Evolutionary conservation across 164 flowering plant genomes (phyloP), one percentile per base, ranked within the genome.

Genomic region (Tetrastigma voinierianum): DNA sequence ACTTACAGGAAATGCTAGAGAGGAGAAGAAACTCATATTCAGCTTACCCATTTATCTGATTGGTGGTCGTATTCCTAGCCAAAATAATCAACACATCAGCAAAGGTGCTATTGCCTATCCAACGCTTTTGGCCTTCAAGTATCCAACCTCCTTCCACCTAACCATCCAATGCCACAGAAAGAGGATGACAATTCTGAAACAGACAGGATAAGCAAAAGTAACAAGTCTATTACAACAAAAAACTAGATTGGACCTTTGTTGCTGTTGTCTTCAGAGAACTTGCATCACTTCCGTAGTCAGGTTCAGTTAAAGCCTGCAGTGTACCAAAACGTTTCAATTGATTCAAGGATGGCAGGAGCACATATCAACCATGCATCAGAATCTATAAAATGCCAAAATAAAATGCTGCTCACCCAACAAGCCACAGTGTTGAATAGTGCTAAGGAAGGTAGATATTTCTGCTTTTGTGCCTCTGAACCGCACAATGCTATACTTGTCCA

Each of bases 41-140:
- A 15, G 45, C 73, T 57, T 78, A 91, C 99, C 96, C 97, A 79
- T 92, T 95, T 76, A 95, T 90, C 75, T 90, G 96, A 71, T 87
- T 88, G 20, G 93, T 86, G 14, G 78, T 49, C n/a, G 88, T 83
- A 82, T 95, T 92, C 76, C 96, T 80, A 3, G 98, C 97, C 80
- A 90, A 90, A 63, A 95, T 76, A 69, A 95, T 81, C 76, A 95
- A 68, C 46, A n/a, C n/a, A 78, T 95, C 99, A 11, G 99, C 98
- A 83, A 95, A 95, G n/a, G 98, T 92, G 72, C 96, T 87, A 67
- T n/a, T 95, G 59, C 98, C 98, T 54, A 95, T 95, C 99, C 99
- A 95, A 9, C 99, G 94, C 68, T 95, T 95, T 75, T 92, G 96
- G 59, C 99, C 99, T n/a, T n/a, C n/a, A 71, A 95, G 78, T 57